Evolutionary conservation across 2,329 filamentous ascomycete genomes (phyloP).

Genomic region (Akanthomyces lecanii): DNA sequence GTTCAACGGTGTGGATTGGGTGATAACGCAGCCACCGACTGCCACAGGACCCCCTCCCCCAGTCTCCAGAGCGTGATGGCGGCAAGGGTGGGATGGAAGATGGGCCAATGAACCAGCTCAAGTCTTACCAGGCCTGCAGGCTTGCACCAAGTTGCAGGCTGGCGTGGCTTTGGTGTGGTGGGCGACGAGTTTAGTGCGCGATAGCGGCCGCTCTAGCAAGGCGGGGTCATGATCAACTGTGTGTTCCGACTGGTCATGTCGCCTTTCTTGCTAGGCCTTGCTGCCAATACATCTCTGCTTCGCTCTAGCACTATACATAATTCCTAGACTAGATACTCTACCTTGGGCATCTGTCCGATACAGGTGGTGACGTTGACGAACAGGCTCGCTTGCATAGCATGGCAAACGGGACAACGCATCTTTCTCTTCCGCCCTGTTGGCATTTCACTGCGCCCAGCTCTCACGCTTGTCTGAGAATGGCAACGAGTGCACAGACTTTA

Average conservation of each 20-base stretch:
- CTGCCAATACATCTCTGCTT: background rate
- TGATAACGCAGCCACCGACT: conserved; percentile 17
- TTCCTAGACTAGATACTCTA: background rate
- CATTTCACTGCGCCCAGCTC: background rate
- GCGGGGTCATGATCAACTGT: background rate
- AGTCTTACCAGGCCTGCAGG: conserved; percentile 3
- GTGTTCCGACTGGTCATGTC: background rate
- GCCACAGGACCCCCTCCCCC: conserved; percentile 12
- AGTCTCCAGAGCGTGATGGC: conserved; percentile 12
- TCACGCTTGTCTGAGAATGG: conserved; percentile 8
- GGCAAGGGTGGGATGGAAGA: conserved; percentile 11
- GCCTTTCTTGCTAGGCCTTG: background rate
- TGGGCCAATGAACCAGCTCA: conserved; percentile 7
- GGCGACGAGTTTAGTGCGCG: conserved; percentile 5
- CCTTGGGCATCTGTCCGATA: background rate
- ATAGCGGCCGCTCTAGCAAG: conserved; percentile 11
- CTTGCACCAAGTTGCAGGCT: background rate
- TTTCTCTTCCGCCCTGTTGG: too few relatives aligned
- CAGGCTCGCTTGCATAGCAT: background rate
- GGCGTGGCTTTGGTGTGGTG: background rate
- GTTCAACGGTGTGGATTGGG: conserved; percentile 16
- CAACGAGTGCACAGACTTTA: background rate
- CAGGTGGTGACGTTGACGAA: background rate
- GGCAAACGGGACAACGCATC: too few relatives aligned
- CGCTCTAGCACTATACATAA: too few relatives aligned